Base-by-base conservation (phyloP, 2,329 filamentous ascomycete genomes). In the Diplodia corticola region DNA sequence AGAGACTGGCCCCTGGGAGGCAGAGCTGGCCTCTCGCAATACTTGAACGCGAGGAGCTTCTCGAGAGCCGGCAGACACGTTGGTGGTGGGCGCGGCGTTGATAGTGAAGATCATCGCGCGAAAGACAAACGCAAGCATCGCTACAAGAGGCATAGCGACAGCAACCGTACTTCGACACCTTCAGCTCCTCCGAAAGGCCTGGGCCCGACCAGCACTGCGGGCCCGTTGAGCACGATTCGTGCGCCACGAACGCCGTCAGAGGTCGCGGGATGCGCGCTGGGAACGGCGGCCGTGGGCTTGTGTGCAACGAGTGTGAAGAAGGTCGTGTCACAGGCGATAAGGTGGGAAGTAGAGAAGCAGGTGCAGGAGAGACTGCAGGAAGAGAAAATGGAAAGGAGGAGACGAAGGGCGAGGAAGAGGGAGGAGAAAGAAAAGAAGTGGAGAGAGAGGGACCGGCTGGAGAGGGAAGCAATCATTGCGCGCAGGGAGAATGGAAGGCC, bases 331-430 rank as follows among this genome's bases (percentile, higher is more conserved):
- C 33, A 60, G 15, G 55, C 33, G 22, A 48, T 60, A 17, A 60
- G 46, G 26, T 46, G 37, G 55, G 55, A 60, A 26, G 55, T 60
- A 17, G 55, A 60, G 24, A 60, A 48, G 26, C 37, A 48, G 37
- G 55, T 60, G 24, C 33, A 60, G 26, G 55, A 60, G 15, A 46
- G 55, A 24, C 22, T 60, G 37, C 22, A 17, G 24, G 55, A 60
- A 40, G 55, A 60, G 55, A 28, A 17, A 17, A 33, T 60, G 37
- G 55, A 60, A 26, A 60, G 55, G 10, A 28, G 26, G 7, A 30
- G 55, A 26, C 24, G 40, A 26, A 46, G 40, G 40, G 55, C 24
- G 26, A 48, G 37, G 37, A 60, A 48, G 55, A 60, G 37, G 55
- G 55, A 60, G 37, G 40, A 48, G 37, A 46, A 48, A 15, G 37